Evolutionary conservation across 163 green algal genomes (phyloP).

Genomic region (Scenedesmus sp.): DNA sequence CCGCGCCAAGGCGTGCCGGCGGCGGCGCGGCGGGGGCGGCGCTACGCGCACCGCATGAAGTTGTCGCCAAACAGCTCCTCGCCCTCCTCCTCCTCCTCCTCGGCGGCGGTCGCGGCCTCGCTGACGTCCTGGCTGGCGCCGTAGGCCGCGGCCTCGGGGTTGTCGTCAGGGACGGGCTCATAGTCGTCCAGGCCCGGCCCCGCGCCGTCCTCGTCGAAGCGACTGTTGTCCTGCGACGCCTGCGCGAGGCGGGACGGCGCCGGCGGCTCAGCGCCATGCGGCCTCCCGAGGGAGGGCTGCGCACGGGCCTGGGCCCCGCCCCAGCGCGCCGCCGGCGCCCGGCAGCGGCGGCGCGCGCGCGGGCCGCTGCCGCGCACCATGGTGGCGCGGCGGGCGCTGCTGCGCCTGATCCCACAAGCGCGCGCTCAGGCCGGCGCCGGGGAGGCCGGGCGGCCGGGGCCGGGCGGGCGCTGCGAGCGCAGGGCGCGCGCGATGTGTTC

Average conservation of each 20-base stretch:
- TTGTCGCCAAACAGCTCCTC: slow-evolving; percentile 70
- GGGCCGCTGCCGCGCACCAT: no score
- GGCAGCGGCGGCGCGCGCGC: no score
- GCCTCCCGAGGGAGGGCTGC: no score
- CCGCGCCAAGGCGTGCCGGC: not conserved
- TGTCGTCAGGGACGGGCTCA: slow-evolving; percentile 40
- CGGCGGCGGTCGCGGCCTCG: slow-evolving; percentile 47
- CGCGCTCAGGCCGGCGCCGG: no score
- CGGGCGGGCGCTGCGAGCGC: no score
- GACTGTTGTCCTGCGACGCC: slow-evolving; percentile 31
- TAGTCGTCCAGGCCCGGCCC: slow-evolving; percentile 37
- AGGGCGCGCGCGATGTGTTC: no score
- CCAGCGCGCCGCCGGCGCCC: no score
- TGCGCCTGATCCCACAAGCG: no score
- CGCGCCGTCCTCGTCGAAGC: slow-evolving; percentile 22
- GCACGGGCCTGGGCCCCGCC: not conserved
- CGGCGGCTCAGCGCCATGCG: no score
- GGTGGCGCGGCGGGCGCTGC: no score
- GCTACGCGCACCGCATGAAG: slow-evolving; percentile 22
- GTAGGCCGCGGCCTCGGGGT: slow-evolving; percentile 25
- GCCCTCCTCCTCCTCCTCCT: slow-evolving; percentile 73
- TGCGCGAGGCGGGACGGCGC: not conserved
- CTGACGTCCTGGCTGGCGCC: slow-evolving; percentile 25
- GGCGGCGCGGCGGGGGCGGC: not conserved
- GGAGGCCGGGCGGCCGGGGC: no score